Base-by-base conservation (phyloP, 768 basidiomycete species). In the Russula vinacea region DNA sequence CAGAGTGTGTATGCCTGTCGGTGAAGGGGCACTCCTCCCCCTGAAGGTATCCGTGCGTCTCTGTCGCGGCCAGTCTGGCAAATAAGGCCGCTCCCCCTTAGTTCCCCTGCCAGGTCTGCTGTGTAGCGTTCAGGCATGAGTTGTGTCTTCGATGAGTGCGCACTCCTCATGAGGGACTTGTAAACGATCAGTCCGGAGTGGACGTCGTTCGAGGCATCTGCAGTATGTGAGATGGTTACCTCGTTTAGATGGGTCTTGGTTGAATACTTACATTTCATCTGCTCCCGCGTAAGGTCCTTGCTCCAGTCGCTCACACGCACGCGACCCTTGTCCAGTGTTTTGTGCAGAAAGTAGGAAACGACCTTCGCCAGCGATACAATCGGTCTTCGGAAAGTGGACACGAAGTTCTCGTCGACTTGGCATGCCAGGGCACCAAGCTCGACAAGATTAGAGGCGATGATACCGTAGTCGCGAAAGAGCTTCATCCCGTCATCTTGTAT, bases 151-250 rank as follows among this genome's bases (percentile, higher is more conserved):
- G 13, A 68, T 44, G 19, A 69, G 58, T 19, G 63, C 52, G 78
- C 78, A 5, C 78, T 74, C 3, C 61, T 68, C 26, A 74, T 53
- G n/a, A 83, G 57, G 44, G 65, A 71, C 22, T 75, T 73, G 68
- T 80, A 79, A 22, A 82, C 77, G 70, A 76, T 74, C 16, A 83
- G 70, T 5, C 78, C 79, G 49, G 76, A 79, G 62, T 83, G 76
- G 49, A 77, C 80, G 62, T 83, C 82, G 64, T 83, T 83, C 0
- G 82, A 81, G 2, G 82, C 82, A 64, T 83, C 81, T 82, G 49
- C 4, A 42, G 44, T 16, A 40, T n/a, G 11, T 44, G n/a, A 49
- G 52, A 40, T 11, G 35, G 29, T 17, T 13, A 14, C 17, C 11
- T 51, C 9, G 10, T 40, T 33, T 19, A 40, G 17, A 29, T 32